Evolutionary conservation across 768 basidiomycete genomes (phyloP).

Genomic region (Russula olivacea): DNA sequence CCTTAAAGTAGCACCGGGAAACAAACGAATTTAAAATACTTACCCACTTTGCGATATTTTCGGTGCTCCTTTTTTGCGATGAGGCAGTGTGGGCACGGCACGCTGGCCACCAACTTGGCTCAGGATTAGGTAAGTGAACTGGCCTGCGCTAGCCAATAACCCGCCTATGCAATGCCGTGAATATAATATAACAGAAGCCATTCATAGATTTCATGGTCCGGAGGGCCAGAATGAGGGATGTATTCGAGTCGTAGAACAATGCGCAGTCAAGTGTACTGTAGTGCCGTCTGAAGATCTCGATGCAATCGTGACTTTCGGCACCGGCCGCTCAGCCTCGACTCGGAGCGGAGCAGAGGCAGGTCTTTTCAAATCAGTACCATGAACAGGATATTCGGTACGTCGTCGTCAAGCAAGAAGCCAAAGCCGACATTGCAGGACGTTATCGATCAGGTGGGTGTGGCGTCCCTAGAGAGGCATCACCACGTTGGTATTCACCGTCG

Average conservation of each 20-base stretch:
- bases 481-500: slow-evolving; percentile 3
- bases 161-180: too few relatives aligned
- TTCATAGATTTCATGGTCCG: neutral
- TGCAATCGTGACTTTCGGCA: neutral
- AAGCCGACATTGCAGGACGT: slow-evolving; percentile 87
- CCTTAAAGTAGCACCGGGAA: neutral
- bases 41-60: neutral
- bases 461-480: slow-evolving; percentile 13
- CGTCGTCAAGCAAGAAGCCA: slow-evolving; percentile 72
- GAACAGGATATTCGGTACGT: slow-evolving; percentile 82
- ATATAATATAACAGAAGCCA: neutral
- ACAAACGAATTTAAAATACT: neutral
- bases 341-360: neutral
- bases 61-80: neutral
- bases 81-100: too few relatives aligned
- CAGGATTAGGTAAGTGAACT: slow-evolving; percentile 10
- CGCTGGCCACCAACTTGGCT: neutral
- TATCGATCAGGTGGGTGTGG: slow-evolving; percentile 70
- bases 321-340: neutral
- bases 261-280: neutral
- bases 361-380: slow-evolving; percentile 35
- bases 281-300: neutral
- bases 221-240: neutral
- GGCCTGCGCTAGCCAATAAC: too few relatives aligned
- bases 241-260: neutral